Percentiles rank a stretch among this genome's conserved stretches.
phyloP scores from a whole-genome alignment of 2,329 filamentous ascomycete genomes.

The Plectosphaerella sp. region DNA sequence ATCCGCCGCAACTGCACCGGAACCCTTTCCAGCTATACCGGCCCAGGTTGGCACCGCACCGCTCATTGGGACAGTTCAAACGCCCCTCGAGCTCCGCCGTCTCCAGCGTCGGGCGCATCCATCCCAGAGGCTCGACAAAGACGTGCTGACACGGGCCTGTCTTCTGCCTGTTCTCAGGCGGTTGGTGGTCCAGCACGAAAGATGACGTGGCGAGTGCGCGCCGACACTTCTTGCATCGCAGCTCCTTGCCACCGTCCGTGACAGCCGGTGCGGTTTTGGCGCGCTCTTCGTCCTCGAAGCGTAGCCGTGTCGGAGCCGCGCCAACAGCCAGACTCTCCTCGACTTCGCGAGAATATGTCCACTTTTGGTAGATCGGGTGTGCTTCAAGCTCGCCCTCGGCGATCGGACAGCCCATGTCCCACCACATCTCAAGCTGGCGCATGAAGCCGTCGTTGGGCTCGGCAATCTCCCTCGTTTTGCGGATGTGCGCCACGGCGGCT shows the following conservation, averaged over 20 bases:
- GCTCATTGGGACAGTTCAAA: conserved; percentile 72
- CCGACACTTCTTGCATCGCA: conserved; percentile 91
- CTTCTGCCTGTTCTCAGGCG: conserved; percentile 7
- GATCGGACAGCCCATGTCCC: conserved; percentile 76
- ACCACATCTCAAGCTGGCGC: conserved; percentile 81
- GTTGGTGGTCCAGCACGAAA: conserved; percentile 64
- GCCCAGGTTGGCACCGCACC: conserved; percentile 79
- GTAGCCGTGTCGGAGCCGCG: conserved; percentile 75
- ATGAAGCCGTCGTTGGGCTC: conserved; percentile 93
- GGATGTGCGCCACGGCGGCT: conserved; percentile 65
- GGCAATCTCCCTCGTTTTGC: conserved; percentile 67
- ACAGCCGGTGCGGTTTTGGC: conserved; percentile 10
- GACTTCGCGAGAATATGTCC: conserved; percentile 51
- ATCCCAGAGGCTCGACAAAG: conserved; percentile 87
- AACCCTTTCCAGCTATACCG: conserved; percentile 97
- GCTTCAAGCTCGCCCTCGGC: conserved; percentile 45
- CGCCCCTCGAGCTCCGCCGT: conserved; percentile 79
- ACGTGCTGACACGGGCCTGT: conserved; percentile 68
- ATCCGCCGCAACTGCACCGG: conserved; percentile 83
- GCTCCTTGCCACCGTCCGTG: conserved; percentile 41
- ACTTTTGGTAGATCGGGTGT: conserved; percentile 76
- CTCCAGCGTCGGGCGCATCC: conserved; percentile 86
- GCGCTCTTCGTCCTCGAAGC: conserved; percentile 71
- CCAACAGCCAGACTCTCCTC: conserved; percentile 62
- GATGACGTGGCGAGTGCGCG: conserved; percentile 49